A percentile compares a stretch with the other conserved stretches of the same genome.
These are phyloP conservation scores for Trypanosoma conorhini DNA, from an alignment of 208 protist genomes.

Conservation along the genomic window DNA sequence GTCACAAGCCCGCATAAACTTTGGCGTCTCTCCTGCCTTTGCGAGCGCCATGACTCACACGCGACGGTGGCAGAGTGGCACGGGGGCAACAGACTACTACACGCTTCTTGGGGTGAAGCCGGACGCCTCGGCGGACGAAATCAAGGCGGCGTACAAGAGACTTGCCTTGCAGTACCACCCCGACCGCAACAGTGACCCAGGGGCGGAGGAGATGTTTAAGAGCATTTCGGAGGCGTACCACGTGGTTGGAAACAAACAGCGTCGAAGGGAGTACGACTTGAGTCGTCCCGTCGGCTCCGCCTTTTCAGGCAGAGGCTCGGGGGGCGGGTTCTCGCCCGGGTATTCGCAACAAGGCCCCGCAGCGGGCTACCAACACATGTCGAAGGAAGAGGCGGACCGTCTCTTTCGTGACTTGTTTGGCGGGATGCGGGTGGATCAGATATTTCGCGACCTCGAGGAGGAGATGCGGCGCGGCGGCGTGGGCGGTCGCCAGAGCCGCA, in stretches of 20 bases:
- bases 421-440: constrained; percentile 84
- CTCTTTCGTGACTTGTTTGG: constrained; percentile 89
- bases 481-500: constrained; percentile 22
- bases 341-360: constrained; percentile 16
- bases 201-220: constrained; percentile 90
- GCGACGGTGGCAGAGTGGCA: constrained; percentile 22
- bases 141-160: constrained; percentile 91
- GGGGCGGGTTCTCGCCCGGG: constrained; percentile 24
- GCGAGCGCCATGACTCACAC: constrained; percentile 7
- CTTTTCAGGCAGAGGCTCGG: constrained; percentile 25
- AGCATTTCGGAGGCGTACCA: constrained; percentile 85
- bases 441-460: constrained; percentile 83
- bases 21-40: not conserved
- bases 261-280: constrained; percentile 79
- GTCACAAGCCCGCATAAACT: not conserved
- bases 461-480: constrained; percentile 58
- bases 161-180: constrained; percentile 90
- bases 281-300: constrained; percentile 36
- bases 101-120: constrained; percentile 66
- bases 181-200: constrained; percentile 81
- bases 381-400: constrained; percentile 82
- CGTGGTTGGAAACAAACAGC: constrained; percentile 73
- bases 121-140: constrained; percentile 82
- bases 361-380: constrained; percentile 72
- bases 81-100: constrained; percentile 68